Conservation (phyloP, 2,329 filamentous ascomycete species). For the Magnaporthiopsis incrustans region DNA sequence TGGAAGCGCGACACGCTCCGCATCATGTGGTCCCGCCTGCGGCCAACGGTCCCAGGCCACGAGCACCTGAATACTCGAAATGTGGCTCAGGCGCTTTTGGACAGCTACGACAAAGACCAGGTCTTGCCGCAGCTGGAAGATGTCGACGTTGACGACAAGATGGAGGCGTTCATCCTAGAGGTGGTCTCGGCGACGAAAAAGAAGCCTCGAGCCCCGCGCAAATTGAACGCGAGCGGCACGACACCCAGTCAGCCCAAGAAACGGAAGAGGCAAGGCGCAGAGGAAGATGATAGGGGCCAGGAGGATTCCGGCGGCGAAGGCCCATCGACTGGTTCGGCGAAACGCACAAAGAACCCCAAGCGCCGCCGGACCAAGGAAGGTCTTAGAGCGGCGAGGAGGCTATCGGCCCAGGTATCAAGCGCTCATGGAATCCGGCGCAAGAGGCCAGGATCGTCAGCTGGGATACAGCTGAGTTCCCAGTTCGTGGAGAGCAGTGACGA, state of each 20-base stretch:
- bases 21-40: conserved; percentile 16
- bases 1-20: conserved; percentile 14
- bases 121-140: conserved; percentile 10
- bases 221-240: not conserved
- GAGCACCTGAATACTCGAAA: conserved; percentile 9
- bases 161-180: not conserved
- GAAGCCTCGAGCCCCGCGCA: conserved; percentile 1
- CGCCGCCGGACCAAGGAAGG: conserved; percentile 5
- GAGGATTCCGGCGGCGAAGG: no score
- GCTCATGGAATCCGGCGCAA: not conserved
- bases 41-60: conserved; percentile 12
- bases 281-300: conserved; percentile 10
- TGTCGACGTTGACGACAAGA: conserved; percentile 8
- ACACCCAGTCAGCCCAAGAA: conserved; percentile 22
- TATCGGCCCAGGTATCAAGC: not conserved
- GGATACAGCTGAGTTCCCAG: conserved; percentile 2
- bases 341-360: conserved; percentile 8
- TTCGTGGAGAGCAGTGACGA: conserved; percentile 3
- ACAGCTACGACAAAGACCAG: conserved; percentile 9
- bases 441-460: not conserved
- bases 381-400: not conserved
- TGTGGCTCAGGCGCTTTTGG: conserved; percentile 12
- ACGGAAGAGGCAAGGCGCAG: conserved; percentile 17
- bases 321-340: not conserved
- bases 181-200: not conserved